These are phyloP conservation scores for Trapa bicornis DNA, from an alignment of 345 rosid genomes.

Conservation along the genomic window DNA sequence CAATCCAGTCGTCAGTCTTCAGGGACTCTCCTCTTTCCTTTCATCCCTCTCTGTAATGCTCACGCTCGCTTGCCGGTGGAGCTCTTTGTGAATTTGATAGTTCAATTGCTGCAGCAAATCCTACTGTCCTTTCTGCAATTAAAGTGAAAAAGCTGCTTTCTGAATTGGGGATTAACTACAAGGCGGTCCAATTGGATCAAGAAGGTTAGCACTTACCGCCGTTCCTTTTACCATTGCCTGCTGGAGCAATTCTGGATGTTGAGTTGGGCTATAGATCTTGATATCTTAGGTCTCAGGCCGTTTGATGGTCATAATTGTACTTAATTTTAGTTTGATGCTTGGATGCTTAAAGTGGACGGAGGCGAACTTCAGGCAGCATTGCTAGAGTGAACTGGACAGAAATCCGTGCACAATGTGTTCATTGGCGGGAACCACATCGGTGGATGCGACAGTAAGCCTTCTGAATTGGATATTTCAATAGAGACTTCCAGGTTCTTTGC, in stretches of 20 bases:
- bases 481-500: no score
- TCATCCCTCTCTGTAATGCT: background rate
- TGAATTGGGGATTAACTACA: slow-evolving; percentile 37
- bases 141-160: slow-evolving; percentile 53
- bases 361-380: slow-evolving; percentile 42
- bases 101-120: slow-evolving; percentile 36
- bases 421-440: slow-evolving; percentile 76
- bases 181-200: slow-evolving; percentile 42
- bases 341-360: slow-evolving; percentile 45
- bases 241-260: background rate
- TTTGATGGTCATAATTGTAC: no score
- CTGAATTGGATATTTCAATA: background rate
- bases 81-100: rapidly evolving
- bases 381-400: slow-evolving; percentile 54
- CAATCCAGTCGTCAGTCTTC: no score
- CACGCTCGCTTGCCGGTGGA: background rate
- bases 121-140: slow-evolving; percentile 50
- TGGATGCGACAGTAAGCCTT: slow-evolving; percentile 57
- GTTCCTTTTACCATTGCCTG: background rate
- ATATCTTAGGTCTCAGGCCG: no score
- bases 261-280: background rate
- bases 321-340: background rate
- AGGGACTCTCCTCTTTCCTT: no score
- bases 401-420: slow-evolving; percentile 64
- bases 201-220: slow-evolving; percentile 30